A percentile compares a stretch with the other conserved stretches of the same genome.
Conservation (phyloP, 441 rosid species). For the Rhodomyrtus psidioides region DNA sequence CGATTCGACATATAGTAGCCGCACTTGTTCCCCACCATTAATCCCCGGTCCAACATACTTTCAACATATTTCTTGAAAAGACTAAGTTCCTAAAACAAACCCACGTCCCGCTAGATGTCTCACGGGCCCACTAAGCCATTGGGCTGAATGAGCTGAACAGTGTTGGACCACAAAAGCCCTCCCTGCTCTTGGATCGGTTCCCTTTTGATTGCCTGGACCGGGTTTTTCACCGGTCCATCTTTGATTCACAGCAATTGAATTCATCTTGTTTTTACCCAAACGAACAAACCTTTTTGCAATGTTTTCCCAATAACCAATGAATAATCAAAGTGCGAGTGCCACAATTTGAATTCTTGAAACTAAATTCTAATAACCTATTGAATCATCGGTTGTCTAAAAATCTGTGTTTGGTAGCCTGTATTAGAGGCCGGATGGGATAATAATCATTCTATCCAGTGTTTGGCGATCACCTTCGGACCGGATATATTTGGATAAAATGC, state of each 20-base stretch:
- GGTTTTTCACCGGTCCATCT: not conserved
- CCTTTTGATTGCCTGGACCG: not conserved
- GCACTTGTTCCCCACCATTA: too few relatives aligned
- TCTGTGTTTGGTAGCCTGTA: too few relatives aligned
- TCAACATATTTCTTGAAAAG: not conserved
- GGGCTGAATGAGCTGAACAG: not conserved
- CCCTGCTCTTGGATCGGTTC: not conserved
- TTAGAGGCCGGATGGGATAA: too few relatives aligned
- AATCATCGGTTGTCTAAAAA: not conserved
- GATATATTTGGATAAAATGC: too few relatives aligned
- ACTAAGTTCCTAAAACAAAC: not conserved
- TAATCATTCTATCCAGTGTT: too few relatives aligned
- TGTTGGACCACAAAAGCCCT: not conserved
- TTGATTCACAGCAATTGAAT: not conserved
- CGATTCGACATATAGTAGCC: not conserved
- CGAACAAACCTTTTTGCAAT: not conserved
- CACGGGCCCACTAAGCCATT: not conserved
- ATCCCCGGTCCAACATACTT: not conserved
- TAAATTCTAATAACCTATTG: not conserved
- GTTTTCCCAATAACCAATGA: not conserved
- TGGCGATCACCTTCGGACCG: too few relatives aligned
- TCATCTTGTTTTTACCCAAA: not conserved
- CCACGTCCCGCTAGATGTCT: not conserved
- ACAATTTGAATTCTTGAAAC: not conserved
- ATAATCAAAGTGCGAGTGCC: not conserved